phyloP scores from a whole-genome alignment of 176 grass and related monocot genomes.

The Carex kokanica region DNA sequence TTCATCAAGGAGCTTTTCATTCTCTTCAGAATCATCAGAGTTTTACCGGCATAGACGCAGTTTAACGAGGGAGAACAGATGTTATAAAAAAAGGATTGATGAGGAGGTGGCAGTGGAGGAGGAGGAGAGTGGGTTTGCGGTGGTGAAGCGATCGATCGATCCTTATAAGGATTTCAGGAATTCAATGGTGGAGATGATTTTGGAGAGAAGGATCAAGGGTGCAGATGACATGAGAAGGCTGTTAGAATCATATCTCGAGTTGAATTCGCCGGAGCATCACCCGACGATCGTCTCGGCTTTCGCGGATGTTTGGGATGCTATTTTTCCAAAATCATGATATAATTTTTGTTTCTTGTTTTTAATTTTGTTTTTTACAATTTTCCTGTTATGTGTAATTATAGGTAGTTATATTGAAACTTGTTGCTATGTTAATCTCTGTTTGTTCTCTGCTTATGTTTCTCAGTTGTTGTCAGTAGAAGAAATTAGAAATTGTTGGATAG shows the following conservation, averaged over 20 bases:
- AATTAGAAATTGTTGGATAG: not conserved
- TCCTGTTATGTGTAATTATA: conserved; percentile 24
- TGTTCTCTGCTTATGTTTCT: not conserved
- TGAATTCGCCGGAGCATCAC: conserved; percentile 81
- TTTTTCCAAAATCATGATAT: conserved; percentile 47
- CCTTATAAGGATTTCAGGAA: conserved; percentile 82
- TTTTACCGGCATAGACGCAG: conserved; percentile 40
- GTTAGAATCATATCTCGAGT: conserved; percentile 67
- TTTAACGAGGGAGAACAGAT: not conserved
- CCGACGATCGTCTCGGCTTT: conserved; percentile 70
- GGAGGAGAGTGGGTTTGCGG: conserved; percentile 51
- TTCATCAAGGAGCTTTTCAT: conserved; percentile 74
- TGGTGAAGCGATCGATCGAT: conserved; percentile 62
- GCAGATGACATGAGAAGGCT: conserved; percentile 42
- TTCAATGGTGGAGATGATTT: conserved; percentile 90
- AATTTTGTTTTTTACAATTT: not conserved
- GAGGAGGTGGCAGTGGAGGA: conserved; percentile 13
- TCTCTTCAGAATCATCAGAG: conserved; percentile 76
- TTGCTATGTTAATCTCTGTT: not conserved
- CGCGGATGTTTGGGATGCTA: conserved; percentile 59
- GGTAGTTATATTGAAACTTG: not conserved
- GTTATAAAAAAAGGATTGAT: conserved; percentile 2
- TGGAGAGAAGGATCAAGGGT: conserved; percentile 33
- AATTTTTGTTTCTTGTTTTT: not conserved
- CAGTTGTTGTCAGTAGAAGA: not conserved